Evolutionary conservation across 768 basidiomycete genomes (phyloP).

Genomic region (Coprinellus aureogranulatus): DNA sequence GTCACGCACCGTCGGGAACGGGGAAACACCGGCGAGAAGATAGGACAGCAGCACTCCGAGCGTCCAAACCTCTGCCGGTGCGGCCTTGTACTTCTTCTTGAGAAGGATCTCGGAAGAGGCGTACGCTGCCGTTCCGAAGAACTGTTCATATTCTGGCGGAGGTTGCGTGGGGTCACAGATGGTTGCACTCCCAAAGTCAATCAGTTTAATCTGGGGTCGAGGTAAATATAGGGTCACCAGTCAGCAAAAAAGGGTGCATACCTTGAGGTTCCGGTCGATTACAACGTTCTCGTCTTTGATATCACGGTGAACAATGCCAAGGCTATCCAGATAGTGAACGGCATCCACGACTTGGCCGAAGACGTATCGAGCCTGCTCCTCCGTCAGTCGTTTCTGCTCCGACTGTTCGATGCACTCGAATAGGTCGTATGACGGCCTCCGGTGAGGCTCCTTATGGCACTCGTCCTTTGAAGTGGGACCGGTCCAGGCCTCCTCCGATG

Average conservation of each 20-base stretch:
- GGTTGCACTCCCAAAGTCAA: slow-evolving; percentile 92
- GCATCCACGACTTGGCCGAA: slow-evolving; percentile 87
- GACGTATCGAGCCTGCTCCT: slow-evolving; percentile 75
- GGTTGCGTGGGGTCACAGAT: slow-evolving; percentile 62
- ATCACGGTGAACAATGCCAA: slow-evolving; percentile 90
- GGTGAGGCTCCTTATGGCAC: slow-evolving; percentile 32
- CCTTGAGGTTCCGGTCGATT: slow-evolving; percentile 71
- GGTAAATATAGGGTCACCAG: slow-evolving; percentile 6
- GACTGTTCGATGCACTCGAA: slow-evolving; percentile 95
- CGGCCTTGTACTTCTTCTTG: slow-evolving; percentile 85
- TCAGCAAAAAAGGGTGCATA: slow-evolving; percentile 21
- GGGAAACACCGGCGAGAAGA: slow-evolving; percentile 87
- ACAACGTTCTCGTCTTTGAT: slow-evolving; percentile 96
- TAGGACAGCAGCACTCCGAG: slow-evolving; percentile 94
- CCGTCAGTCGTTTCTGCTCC: slow-evolving; percentile 72
- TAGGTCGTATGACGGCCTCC: slow-evolving; percentile 83
- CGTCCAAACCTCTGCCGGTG: slow-evolving; percentile 95
- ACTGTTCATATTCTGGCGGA: slow-evolving; percentile 69
- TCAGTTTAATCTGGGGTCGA: slow-evolving; percentile 73
- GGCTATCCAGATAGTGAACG: slow-evolving; percentile 73
- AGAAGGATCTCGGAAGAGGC: slow-evolving; percentile 92
- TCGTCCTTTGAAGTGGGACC: not conserved
- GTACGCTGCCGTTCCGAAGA: slow-evolving; percentile 94
- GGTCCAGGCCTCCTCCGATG: not conserved
- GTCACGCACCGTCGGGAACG: slow-evolving; percentile 85